A percentile compares a stretch with the other conserved stretches of the same genome.
phyloP scores from a whole-genome alignment of 192 early-diverging fungal species.

The Nowakowskiella sp. region DNA sequence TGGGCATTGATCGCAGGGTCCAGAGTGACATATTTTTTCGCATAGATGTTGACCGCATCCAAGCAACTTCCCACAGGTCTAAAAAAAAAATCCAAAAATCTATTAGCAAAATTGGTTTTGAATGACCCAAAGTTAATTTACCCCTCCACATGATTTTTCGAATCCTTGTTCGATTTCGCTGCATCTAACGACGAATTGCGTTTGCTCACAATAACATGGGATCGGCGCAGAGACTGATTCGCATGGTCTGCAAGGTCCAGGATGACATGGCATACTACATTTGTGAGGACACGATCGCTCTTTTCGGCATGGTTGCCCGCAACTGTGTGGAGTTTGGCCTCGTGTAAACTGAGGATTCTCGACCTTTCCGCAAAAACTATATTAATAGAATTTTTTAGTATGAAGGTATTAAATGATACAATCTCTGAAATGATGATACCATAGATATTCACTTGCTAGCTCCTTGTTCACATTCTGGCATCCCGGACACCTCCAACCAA shows the following conservation, averaged over 20 bases:
- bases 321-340: conserved; percentile 72
- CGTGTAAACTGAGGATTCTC: conserved; percentile 58
- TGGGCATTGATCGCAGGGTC: conserved; percentile 63
- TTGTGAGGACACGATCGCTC: conserved; percentile 12
- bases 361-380: conserved; percentile 82
- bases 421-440: too few species aligned
- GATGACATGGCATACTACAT: conserved; percentile 60
- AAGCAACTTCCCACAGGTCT: conserved; percentile 62
- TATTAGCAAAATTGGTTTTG: background rate
- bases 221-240: conserved; percentile 65
- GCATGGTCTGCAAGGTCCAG: conserved; percentile 91
- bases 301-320: conserved; percentile 71
- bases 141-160: conserved; percentile 60
- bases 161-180: conserved; percentile 59
- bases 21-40: conserved; percentile 66
- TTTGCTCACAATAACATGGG: conserved; percentile 77
- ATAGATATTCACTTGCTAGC: too few species aligned
- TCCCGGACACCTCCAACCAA: conserved; percentile 83
- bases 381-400: conserved; percentile 60
- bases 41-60: conserved; percentile 86
- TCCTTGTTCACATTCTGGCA: conserved; percentile 66
- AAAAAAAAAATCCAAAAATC: background rate
- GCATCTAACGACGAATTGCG: conserved; percentile 61
- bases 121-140: conserved; percentile 30
- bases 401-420: too few species aligned